Conservation (phyloP, 1,284 basidiomycete species). For the Pholiota adiposa region DNA sequence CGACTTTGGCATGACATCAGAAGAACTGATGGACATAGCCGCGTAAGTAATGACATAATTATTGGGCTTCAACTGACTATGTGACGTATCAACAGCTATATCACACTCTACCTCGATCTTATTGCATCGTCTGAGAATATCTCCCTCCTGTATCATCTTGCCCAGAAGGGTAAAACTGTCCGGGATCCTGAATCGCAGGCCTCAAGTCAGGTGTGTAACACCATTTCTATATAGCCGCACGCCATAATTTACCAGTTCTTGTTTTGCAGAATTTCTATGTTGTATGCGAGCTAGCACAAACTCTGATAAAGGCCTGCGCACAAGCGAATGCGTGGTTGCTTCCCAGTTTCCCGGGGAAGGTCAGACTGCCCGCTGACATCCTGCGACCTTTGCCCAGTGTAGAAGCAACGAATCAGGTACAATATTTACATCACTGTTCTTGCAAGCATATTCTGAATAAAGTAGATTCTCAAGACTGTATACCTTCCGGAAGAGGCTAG, state of each 20-base stretch:
- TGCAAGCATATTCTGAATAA: not conserved
- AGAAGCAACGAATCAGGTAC: slow-evolving; percentile 66
- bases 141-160: slow-evolving; percentile 82
- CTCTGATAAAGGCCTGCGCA: slow-evolving; percentile 78
- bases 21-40: slow-evolving; percentile 72
- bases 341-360: slow-evolving; percentile 79
- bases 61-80: not conserved
- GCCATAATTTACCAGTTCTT: slow-evolving; percentile 11
- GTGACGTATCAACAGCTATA: slow-evolving; percentile 59
- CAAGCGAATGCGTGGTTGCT: slow-evolving; percentile 77
- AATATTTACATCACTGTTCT: not conserved
- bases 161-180: slow-evolving; percentile 85
- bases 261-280: slow-evolving; percentile 80
- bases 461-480: slow-evolving; percentile 62
- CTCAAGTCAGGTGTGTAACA: slow-evolving; percentile 64
- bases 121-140: slow-evolving; percentile 81
- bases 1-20: slow-evolving; percentile 72
- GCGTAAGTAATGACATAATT: slow-evolving; percentile 49
- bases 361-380: slow-evolving; percentile 85
- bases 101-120: slow-evolving; percentile 86
- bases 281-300: slow-evolving; percentile 88
- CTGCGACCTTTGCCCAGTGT: slow-evolving; percentile 67
- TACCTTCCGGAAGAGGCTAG: slow-evolving; percentile 60
- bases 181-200: slow-evolving; percentile 72
- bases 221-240: not conserved